phyloP scores from a whole-genome alignment of 169 alveolate genomes.

The Prorocentrum cordatum region DNA sequence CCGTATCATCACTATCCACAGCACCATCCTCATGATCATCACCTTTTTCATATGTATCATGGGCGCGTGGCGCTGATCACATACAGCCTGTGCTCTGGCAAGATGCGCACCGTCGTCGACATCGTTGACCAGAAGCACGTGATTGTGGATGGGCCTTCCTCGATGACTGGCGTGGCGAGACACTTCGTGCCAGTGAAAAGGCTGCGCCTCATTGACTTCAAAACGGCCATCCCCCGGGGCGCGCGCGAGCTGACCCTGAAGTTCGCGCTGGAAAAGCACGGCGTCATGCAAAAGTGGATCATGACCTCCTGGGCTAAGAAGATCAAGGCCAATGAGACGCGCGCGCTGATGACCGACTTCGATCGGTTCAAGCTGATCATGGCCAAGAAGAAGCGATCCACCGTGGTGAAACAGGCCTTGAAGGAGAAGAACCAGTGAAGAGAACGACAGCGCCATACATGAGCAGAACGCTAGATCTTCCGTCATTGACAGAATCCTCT shows the following conservation, averaged over 20 bases:
- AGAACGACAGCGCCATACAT: not conserved
- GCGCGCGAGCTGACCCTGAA: conserved; percentile 81
- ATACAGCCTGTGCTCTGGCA: no score
- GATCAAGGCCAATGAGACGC: conserved; percentile 75
- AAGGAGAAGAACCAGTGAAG: not conserved
- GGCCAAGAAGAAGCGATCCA: conserved; percentile 75
- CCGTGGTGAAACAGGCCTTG: conserved; percentile 70
- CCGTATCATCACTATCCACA: no score
- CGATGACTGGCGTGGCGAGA: conserved; percentile 85
- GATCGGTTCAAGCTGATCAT: conserved; percentile 82
- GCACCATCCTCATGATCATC: no score
- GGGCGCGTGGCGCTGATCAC: no score
- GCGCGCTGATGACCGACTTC: conserved; percentile 81
- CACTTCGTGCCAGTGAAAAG: conserved; percentile 84
- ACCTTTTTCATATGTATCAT: no score
- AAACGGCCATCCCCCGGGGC: conserved; percentile 82
- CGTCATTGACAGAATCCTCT: not conserved
- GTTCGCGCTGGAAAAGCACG: conserved; percentile 77
- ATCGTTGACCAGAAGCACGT: no score
- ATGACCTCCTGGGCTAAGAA: conserved; percentile 81
- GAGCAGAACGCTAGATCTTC: not conserved
- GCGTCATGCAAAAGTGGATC: conserved; percentile 78
- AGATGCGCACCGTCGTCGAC: no score
- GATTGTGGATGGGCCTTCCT: no score
- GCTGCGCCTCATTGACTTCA: conserved; percentile 82